phyloP scores from a whole-genome alignment of 306 rosid genomes.

The Pyrus communis region DNA sequence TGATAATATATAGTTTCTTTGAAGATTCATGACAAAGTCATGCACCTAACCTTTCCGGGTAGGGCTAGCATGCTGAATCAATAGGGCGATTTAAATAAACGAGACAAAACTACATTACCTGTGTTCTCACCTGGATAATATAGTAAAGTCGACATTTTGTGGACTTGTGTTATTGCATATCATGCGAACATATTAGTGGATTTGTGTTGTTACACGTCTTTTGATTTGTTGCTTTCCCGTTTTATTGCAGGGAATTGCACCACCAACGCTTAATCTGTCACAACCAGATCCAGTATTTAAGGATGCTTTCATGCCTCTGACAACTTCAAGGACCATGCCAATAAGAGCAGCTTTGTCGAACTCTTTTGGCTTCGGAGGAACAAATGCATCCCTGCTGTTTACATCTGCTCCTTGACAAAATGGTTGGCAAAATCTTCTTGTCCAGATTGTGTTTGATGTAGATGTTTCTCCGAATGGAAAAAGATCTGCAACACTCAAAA shows the following conservation, averaged over 20 bases:
- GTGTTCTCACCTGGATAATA: not conserved
- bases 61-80: not conserved
- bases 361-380: slow-evolving; percentile 95
- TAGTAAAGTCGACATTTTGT: too few relatives aligned
- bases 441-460: not conserved
- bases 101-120: not conserved
- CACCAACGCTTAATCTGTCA: slow-evolving; percentile 75
- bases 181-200: not conserved
- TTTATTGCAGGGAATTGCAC: slow-evolving; percentile 71
- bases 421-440: not conserved
- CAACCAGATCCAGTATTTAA: slow-evolving; percentile 73
- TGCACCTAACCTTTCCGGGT: not conserved
- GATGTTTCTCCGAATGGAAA: not conserved
- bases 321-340: slow-evolving; percentile 51
- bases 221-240: slow-evolving; percentile 1
- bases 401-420: slow-evolving; percentile 36
- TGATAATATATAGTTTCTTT: not conserved
- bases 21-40: not conserved
- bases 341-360: slow-evolving; percentile 76
- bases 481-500: not conserved
- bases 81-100: not conserved
- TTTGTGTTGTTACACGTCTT: not conserved
- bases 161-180: slow-evolving; percentile 10
- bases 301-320: slow-evolving; percentile 63
- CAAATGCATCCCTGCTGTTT: slow-evolving; percentile 82